These are phyloP conservation scores for Lichenothelia convexa DNA, from an alignment of 495 filamentous ascomycete species.

Conservation along the genomic window DNA sequence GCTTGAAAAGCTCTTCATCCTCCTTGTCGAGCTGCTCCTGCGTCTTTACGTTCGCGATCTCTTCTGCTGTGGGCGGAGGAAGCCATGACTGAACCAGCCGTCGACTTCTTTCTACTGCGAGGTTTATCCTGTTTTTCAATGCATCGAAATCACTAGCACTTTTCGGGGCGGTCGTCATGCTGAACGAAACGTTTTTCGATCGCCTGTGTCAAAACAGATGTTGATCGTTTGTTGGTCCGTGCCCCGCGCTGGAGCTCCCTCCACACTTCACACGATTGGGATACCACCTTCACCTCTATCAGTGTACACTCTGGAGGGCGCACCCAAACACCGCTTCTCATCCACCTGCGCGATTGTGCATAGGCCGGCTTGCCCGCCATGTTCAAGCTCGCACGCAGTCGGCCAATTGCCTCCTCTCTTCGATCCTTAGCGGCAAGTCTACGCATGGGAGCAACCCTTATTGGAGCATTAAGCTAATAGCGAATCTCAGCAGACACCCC, in stretches of 20 bases:
- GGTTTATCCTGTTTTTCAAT: conserved; percentile 25
- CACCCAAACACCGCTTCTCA: too few species aligned
- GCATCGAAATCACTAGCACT: conserved; percentile 22
- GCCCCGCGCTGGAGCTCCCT: background rate
- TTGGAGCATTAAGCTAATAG: too few species aligned
- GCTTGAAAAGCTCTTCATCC: conserved; percentile 25
- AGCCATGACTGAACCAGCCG: conserved; percentile 30
- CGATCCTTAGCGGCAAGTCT: too few species aligned
- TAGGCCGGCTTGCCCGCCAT: conserved; percentile 31
- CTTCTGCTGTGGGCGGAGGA: conserved; percentile 27
- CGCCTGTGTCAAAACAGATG: too few species aligned
- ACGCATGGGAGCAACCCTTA: too few species aligned
- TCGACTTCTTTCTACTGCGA: conserved; percentile 27
- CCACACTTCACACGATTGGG: too few species aligned
- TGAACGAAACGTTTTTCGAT: too few species aligned
- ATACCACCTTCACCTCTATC: too few species aligned
- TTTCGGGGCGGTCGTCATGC: background rate
- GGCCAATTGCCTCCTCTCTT: conserved; percentile 47
- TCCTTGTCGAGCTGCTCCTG: conserved; percentile 14
- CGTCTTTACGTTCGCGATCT: conserved; percentile 19
- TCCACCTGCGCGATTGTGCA: too few species aligned
- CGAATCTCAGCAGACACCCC: conserved; percentile 26
- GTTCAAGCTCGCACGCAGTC: conserved; percentile 57
- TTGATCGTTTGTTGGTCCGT: too few species aligned
- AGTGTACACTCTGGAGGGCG: too few species aligned